Base-by-base conservation (phyloP, 345 rosid genomes). In the Euphorbia peplus region DNA sequence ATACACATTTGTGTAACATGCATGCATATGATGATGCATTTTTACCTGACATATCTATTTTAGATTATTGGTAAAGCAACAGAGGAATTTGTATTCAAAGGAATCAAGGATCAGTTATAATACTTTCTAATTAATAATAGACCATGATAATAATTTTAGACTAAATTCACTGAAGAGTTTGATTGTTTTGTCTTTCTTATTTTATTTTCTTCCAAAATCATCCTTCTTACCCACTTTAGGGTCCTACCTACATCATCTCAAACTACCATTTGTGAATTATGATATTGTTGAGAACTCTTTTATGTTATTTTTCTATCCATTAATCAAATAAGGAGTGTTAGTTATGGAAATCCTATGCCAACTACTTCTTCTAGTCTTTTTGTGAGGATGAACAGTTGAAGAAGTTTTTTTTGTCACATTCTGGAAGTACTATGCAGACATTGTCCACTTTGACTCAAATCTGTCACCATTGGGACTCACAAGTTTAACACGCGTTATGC, bases 181-280 rank as follows among this genome's bases (percentile, higher is more conserved):
- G 54, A 18, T 19, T 50, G 21, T 56, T 25, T 55, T 25, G 12
- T 11, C 8, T 55, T 25, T 53, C 22, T 21, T 1, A 26, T 2
- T 14, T 19, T 19, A 8, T 4, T 39, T 8, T 3, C 24, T 37
- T 28, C 14, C 12, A 8, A 21, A 60, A 60, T 37, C 14, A 60
- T 35, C 39, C 22, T 59, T 32, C n/a, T 60, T 2, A 57, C 37
- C 61, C 39, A 26, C 39, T 57, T 21, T 32, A 32, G 37, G 37
- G 28, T 28, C 57, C 57, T 24, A 7, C 28, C 39, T 32, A 25
- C 3, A 57, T 29, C 47, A 37, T 35, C 47, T 37, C 64, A 19
- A 60, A 37, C 64, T 37, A 37, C 64, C 16, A 12, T 60, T 35
- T 41, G 37, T 60, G 19, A 19, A 35, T 60, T 41, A 60, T 60